Base-by-base conservation (phyloP, 2,329 filamentous ascomycete species). In the Boeremia exigua region DNA sequence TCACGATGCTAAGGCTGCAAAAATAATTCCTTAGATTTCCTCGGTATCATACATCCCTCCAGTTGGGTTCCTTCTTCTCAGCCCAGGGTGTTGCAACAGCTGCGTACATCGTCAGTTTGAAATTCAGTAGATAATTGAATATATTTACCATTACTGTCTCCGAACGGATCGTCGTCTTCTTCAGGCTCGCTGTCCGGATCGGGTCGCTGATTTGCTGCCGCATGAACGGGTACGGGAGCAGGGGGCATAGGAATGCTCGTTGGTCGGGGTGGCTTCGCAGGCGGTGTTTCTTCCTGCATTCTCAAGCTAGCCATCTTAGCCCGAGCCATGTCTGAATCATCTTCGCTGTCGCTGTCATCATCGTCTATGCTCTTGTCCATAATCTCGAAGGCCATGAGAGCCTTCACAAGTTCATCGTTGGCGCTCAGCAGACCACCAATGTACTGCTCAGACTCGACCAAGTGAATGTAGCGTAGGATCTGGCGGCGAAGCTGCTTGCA, bases 321-420 rank as follows among this genome's bases (percentile, higher is more conserved):
- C 52, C 78, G 74, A 1, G 76, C 73, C 6, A 64, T 55, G 32
- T 64, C 58, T 9, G 60, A 55, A 61, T 82, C 81, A 12, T 77
- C 77, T 47, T 88, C 86, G 59, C 84, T 87, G 66, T 88, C 85
- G 56, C 85, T 87, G 65, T 88, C 86, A 61, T 88, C 85, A 60
- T 88, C 85, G 62, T 92, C 89, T 60, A 94, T 90, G 43, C 90
- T 92, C 58, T 88, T 87, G 72, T 99, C 94, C 60, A 98, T 85
- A 66, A 97, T 91, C 76, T 98, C 94, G 70, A 92, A 99, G 0
- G 92, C 90, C 86, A 96, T 96, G 54, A 99, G 82, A 1, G 93
- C 92, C 59, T 89, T 89, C 36, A 98, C 91, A n/a, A 99, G 87
- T 75, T 96, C 91, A 68, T 99, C 95, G 68, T 99, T 98, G 61